phyloP scores from a whole-genome alignment of 116 monocot species.

The Dioscorea cayenensis region DNA sequence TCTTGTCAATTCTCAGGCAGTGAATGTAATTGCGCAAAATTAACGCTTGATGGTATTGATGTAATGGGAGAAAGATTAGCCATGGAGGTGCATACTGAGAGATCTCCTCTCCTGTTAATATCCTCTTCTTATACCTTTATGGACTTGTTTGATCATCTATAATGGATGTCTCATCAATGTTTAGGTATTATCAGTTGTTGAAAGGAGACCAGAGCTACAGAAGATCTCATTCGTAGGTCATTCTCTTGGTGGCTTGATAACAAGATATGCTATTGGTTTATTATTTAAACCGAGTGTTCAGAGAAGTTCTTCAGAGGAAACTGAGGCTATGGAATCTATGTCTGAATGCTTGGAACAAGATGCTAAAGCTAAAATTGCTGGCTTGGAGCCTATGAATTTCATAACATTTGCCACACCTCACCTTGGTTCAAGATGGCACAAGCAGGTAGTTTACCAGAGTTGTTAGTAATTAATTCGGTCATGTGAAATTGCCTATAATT shows the following conservation, averaged over 20 bases:
- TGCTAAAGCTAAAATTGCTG: slow-evolving; percentile 35
- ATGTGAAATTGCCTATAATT: neutral
- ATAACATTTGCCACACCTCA: slow-evolving; percentile 64
- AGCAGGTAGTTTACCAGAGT: slow-evolving; percentile 29
- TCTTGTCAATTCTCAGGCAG: slow-evolving; percentile 33
- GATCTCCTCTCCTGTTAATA: no score
- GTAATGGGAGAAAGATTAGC: slow-evolving; percentile 65
- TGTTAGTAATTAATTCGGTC: neutral
- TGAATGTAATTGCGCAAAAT: slow-evolving; percentile 33
- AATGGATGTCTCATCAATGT: no score
- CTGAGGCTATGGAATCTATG: slow-evolving; percentile 7
- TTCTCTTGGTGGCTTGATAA: slow-evolving; percentile 45
- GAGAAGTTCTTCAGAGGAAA: slow-evolving; percentile 11
- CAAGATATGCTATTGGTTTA: slow-evolving; percentile 50
- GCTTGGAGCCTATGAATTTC: slow-evolving; percentile 60
- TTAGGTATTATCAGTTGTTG: slow-evolving; percentile 31
- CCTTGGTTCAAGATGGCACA: slow-evolving; percentile 56
- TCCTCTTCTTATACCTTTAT: no score
- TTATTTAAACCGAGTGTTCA: slow-evolving; percentile 11
- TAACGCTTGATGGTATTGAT: slow-evolving; percentile 62
- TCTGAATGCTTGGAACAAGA: neutral
- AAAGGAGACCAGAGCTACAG: slow-evolving; percentile 9
- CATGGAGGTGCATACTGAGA: slow-evolving; percentile 36
- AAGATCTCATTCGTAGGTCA: slow-evolving; percentile 56
- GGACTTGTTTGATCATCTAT: no score